Evolutionary conservation across 1,284 basidiomycete genomes (phyloP).

Genomic region (Pterulicium gracile): DNA sequence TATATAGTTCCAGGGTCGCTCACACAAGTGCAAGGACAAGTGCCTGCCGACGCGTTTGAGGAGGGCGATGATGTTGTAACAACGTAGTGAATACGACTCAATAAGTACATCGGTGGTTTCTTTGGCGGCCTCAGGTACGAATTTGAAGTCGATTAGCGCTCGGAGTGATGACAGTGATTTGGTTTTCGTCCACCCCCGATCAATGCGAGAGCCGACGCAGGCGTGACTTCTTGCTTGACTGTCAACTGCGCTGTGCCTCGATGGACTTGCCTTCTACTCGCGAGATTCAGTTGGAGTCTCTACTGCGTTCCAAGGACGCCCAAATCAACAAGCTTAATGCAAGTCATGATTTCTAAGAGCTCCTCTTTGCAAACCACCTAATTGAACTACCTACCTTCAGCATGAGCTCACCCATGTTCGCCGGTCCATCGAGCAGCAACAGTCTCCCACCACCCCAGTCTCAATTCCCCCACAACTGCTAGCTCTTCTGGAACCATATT

Average conservation of each 20-base stretch:
- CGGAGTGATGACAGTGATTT: slow-evolving; percentile 1
- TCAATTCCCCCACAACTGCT: neutral
- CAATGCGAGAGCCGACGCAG: too few species aligned
- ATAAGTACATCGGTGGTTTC: slow-evolving; percentile 25
- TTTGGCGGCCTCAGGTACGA: slow-evolving; percentile 45
- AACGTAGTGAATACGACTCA: too few species aligned
- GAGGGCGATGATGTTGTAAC: slow-evolving; percentile 46
- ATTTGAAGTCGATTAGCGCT: slow-evolving; percentile 17
- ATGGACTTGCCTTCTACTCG: slow-evolving; percentile 64
- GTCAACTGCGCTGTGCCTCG: slow-evolving; percentile 11
- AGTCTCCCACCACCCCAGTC: slow-evolving; percentile 4
- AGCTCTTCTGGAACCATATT: neutral
- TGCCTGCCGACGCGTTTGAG: slow-evolving; percentile 67
- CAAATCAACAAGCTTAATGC: slow-evolving; percentile 63
- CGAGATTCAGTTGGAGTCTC: slow-evolving; percentile 68
- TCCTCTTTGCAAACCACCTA: too few species aligned
- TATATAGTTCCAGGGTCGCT: slow-evolving; percentile 68
- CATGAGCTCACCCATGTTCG: too few species aligned
- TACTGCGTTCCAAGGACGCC: slow-evolving; percentile 58
- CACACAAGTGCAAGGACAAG: slow-evolving; percentile 68
- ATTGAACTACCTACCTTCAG: too few species aligned
- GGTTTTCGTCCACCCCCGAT: too few species aligned
- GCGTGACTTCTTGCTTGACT: too few species aligned
- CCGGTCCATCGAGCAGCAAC: too few species aligned
- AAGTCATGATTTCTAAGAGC: too few species aligned